Conservation (phyloP, 1,284 basidiomycete genomes). For the Xanthoconium separans region DNA sequence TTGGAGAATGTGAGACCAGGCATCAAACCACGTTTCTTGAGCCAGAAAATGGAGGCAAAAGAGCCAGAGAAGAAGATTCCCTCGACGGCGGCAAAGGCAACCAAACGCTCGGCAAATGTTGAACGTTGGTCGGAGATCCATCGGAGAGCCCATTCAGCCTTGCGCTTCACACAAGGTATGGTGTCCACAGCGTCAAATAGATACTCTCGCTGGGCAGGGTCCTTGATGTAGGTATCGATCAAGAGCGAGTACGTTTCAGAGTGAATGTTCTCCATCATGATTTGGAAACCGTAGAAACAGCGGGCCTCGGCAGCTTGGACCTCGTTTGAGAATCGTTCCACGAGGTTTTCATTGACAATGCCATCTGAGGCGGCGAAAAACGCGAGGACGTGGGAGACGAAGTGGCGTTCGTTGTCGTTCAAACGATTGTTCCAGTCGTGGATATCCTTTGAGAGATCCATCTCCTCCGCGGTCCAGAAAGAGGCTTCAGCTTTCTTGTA, state of each 20-base stretch:
- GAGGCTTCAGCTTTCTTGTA: constrained; percentile 93
- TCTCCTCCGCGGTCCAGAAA: constrained; percentile 99
- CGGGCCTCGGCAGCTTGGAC: constrained; percentile 95
- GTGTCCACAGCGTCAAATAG: constrained; percentile 96
- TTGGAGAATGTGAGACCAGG: constrained; percentile 97
- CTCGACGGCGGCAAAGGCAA: constrained; percentile 98
- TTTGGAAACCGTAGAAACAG: constrained; percentile 99
- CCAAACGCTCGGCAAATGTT: constrained; percentile 87
- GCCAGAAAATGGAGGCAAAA: constrained; percentile 96
- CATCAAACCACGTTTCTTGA: constrained; percentile 99
- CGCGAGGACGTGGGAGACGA: constrained; percentile 94
- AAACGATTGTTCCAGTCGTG: constrained; percentile 93
- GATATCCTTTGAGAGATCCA: constrained; percentile 93
- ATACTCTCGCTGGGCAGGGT: constrained; percentile 77
- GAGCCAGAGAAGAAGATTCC: constrained; percentile 98
- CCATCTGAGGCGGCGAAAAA: constrained; percentile 98
- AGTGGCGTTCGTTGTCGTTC: constrained; percentile 93
- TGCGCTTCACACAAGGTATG: constrained; percentile 89
- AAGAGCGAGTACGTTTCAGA: constrained; percentile 98
- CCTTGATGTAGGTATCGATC: constrained; percentile 98
- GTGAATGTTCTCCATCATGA: constrained; percentile 99
- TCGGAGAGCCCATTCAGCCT: constrained; percentile 91
- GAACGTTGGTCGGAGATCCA: constrained; percentile 90
- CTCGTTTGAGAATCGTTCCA: constrained; percentile 94
- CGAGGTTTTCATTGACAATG: constrained; percentile 96